Evolutionary conservation across 2,329 filamentous ascomycete species (phyloP), one percentile per base, ranked within the genome.

Genomic region (Apiospora saccharicola): DNA sequence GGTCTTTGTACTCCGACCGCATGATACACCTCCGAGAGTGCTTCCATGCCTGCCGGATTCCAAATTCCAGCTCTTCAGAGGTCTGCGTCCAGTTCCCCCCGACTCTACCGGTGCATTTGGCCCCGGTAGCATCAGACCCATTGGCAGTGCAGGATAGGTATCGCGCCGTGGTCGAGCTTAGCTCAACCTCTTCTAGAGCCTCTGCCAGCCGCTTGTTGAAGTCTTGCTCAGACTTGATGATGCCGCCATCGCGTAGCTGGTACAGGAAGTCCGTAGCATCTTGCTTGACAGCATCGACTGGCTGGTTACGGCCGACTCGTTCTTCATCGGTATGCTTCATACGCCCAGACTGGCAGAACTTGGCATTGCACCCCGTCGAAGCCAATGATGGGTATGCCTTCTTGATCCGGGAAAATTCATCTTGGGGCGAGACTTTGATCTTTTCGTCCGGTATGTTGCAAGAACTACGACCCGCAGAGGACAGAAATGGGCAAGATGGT

Each of bases 21-120:
- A 79, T 79, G 72, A 79, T 79, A 69, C 78, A 79, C 68, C 75
- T 77, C 26, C 77, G 72, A 13, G 78, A 72, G 67, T 79, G 76
- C 37, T 75, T 76, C 78, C 78, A 79, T 51, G 78, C 75, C 47
- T 70, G 71, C 41, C 71, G 44, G 16, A 72, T 64, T 10, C 67
- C 67, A 14, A 47, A 68, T 6, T 68, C 67, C 43, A 68, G 13
- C 41, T 68, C 67, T n/a, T 68, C 43, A 37, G 67, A 47, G 24
- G 67, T 68, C 46, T 68, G 67, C 2, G 43, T 68, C 67, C 67
- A 68, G 46, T 47, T 68, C 1, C 64, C 67, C 14, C 67, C 67
- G 43, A 68, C 67, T 19, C 19, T 68, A 10, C 67, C 67, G 37
- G 46, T 49, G 16, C 43, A 30, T 22, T 22, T 46, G 7, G n/a